Evolutionary conservation across 805 yeast species (phyloP), one percentile per base, ranked within the genome.

Genomic region (Teunomyces stri): DNA sequence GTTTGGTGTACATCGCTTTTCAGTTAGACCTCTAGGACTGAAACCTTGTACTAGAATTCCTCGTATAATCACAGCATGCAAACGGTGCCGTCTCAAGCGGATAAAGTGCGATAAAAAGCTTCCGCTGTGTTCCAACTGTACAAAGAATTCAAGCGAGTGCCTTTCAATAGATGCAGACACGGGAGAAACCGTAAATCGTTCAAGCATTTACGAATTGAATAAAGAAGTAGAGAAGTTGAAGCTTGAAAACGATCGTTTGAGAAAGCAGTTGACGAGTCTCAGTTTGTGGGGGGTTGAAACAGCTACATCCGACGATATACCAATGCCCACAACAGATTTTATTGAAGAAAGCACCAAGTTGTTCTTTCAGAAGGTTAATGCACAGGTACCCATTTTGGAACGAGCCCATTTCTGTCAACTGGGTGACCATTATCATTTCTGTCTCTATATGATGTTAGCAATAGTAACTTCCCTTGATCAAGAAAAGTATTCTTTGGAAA

Each of bases 11-110:
- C 18, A 13, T 22, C 27, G 40, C 16, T 37, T 37, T 13, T 37
- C 28, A 4, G 29, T 37, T 6, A 21, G 28, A 7, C 40, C 29
- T 11, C 40, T 27, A n/a, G 18, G 29, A 10, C 29, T 6, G 15
- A 21, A n/a, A 13, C 15, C 40, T 6, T 20, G 28, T 12, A 37
- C 25, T 4, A 13, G 40, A 22, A 37, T 37, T 22, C 25, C 28
- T 20, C 28, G 40, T 4, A 37, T 37, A 21, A 37, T 37, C 7
- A 37, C 40, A 5, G 40, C 40, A 16, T 37, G 40, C 29, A n/a
- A 37, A 37, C 15, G 40, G 40, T 37, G 40, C 10, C 40, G 40
- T 12, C 40, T 20, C 25, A 37, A 37, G 29, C 40, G 40, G 10
- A 37, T 37, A 6, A 37, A 37, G 29, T 37, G 40, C 16, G 40